Evolutionary conservation across 208 protist species (phyloP), one percentile per base, ranked within the genome.

Genomic region (Trypanosoma mega): DNA sequence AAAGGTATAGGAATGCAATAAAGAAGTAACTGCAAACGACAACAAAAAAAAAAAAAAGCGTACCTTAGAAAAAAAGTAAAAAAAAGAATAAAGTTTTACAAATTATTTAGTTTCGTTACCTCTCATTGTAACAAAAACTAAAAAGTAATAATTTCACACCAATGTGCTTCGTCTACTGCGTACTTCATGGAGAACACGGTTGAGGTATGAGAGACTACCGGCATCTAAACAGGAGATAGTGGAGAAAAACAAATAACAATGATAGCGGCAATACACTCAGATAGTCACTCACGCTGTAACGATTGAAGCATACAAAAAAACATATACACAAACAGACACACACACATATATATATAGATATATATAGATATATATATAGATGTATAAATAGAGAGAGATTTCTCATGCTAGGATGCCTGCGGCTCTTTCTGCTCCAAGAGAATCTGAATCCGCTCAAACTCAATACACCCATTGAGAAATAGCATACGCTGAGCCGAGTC

Each of bases 391-490:
- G 8, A 16, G 8, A 16, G 34, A 6, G 34, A 12, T 12, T 39
- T 12, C 34, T 12, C 34, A 6, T 39, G 6, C 34, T 16, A 6
- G 8, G 12, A 39, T 16, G 12, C 34, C 34, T 39, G 34, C 12
- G 6, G 34, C 16, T 48, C n/a, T 7, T 49, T 43, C 48, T 56
- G 21, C 9, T 61, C 52, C 1, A 68, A 21, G 47, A 68, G 37
- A 14, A 53, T 44, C 54, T 61, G 51, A 6, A 68, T 29, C n/a
- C 6, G 29, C n/a, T 68, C 63, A 61, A 61, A 68, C 18, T 61
- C 45, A 30, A 68, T 26, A 6, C 24, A 30, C 14, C 63, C 63
- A 33, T 48, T 46, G n/a, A 9, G 5, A 48, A 68, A 61, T 2
- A 61, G 34, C 29, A 33, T 55, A 29, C 23, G 30, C n/a, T 68